Evolutionary conservation across 352 stramenopile genomes (phyloP).

Genomic region (Pythium pyrilobum): DNA sequence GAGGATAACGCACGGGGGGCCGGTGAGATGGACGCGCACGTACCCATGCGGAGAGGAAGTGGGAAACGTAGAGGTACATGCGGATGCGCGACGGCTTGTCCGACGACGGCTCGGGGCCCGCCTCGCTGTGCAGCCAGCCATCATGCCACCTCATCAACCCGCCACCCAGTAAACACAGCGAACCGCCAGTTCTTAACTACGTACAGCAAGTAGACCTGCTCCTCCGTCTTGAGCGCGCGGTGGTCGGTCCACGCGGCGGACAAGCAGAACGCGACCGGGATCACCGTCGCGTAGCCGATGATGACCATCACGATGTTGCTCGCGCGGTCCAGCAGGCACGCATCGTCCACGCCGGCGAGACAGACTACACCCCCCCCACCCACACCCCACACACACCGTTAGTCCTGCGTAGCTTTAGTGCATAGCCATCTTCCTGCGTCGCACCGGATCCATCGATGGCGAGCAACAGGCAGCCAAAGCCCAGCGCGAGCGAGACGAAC

Average conservation of each 20-base stretch:
- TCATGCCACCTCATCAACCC: not conserved
- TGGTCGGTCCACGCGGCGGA: slow-evolving; percentile 34
- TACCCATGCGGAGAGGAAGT: slow-evolving; percentile 77
- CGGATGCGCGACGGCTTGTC: slow-evolving; percentile 29
- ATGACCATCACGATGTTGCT: slow-evolving; percentile 62
- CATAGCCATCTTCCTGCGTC: not conserved
- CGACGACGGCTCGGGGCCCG: not conserved
- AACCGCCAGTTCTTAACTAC: slow-evolving; percentile 1
- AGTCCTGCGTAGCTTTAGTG: no score
- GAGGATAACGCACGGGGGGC: no score
- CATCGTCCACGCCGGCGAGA: slow-evolving; percentile 21
- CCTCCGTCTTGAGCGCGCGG: slow-evolving; percentile 3
- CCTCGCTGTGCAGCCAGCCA: not conserved
- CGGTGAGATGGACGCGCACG: not conserved
- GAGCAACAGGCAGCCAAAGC: slow-evolving; percentile 35
- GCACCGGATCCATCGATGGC: slow-evolving; percentile 36
- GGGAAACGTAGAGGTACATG: slow-evolving; percentile 67
- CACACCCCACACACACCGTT: not conserved
- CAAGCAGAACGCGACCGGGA: slow-evolving; percentile 34
- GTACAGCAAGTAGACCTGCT: slow-evolving; percentile 32
- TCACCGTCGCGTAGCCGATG: slow-evolving; percentile 41
- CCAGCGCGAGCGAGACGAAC: slow-evolving; percentile 42
- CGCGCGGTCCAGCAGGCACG: slow-evolving; percentile 32
- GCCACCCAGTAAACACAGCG: not conserved
- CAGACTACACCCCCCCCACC: slow-evolving; percentile 27